phyloP scores from a whole-genome alignment of 1,284 basidiomycete species.

The Volvariella surrecta region DNA sequence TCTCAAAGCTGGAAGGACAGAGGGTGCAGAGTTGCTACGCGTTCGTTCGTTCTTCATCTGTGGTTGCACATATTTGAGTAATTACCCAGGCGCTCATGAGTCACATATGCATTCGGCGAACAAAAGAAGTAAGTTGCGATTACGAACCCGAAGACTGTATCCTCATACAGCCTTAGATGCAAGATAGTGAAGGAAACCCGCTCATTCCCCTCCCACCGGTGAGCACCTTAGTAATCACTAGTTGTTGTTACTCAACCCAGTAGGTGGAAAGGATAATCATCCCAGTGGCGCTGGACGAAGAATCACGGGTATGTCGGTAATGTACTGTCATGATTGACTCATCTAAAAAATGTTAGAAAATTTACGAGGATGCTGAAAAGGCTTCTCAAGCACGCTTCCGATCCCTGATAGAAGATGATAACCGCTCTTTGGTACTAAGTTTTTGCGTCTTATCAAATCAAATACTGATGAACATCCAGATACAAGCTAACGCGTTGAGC shows the following conservation, averaged over 20 bases:
- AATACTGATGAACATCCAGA: slow-evolving; percentile 24
- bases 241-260: slow-evolving; percentile 3
- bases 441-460: no score
- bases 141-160: no score
- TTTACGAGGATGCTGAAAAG: slow-evolving; percentile 72
- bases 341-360: slow-evolving; percentile 26
- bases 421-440: no score
- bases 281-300: slow-evolving; percentile 59
- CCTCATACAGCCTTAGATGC: slow-evolving; percentile 47
- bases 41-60: slow-evolving; percentile 26
- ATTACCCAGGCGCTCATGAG: slow-evolving; percentile 66
- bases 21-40: slow-evolving; percentile 64
- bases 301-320: slow-evolving; percentile 44
- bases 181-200: slow-evolving; percentile 65
- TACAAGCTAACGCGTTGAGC: slow-evolving; percentile 66
- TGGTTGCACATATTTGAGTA: slow-evolving; percentile 8
- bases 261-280: slow-evolving; percentile 68
- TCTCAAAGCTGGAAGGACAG: slow-evolving; percentile 54
- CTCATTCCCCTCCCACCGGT: slow-evolving; percentile 75
- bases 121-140: slow-evolving; percentile 62
- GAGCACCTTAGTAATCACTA: slow-evolving; percentile 12
- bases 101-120: slow-evolving; percentile 76
- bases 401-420: slow-evolving; percentile 31
- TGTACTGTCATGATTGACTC: slow-evolving; percentile 2
- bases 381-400: slow-evolving; percentile 57